Evolutionary conservation across 495 filamentous ascomycete genomes (phyloP), one percentile per base, ranked within the genome.

Genomic region (Aspergillus cavernicola): DNA sequence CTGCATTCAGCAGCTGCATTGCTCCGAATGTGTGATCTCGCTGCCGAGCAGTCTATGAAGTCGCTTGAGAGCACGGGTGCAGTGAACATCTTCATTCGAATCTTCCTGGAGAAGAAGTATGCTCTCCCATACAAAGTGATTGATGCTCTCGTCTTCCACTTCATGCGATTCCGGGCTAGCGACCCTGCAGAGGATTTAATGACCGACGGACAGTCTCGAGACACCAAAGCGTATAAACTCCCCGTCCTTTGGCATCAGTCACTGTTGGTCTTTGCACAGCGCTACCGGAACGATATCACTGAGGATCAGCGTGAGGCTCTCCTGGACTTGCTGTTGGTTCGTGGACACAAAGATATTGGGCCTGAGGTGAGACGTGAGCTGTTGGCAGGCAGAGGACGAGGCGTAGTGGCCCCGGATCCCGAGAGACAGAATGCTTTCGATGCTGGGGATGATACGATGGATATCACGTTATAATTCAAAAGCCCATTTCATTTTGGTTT

Each of bases 81-180:
- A 9, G 91, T 91, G 19, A 96, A 96, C 67, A 85, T 92, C 37
- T 92, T 97, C 73, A 95, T 99, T 66, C 86, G 87, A 53, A 82
- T 86, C 15, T 82, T 99, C 46, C 73, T 99, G 10, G 92, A 97
- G 72, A 99, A 99, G 80, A 90, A 90, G 61, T 97, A 99, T 59
- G 93, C 93, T 1, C 77, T 98, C 18, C 93, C 93, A 26, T 96
- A 87, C 73, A 91, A 95, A 68, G 92, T 95, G 20, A 84, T 98
- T 16, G 93, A 98, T 60, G 85, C 90, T 19, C 75, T 97, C 6
- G 95, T 97, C 13, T 97, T 97, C 72, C 92, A 97, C 70, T 98
- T 97, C 67, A 68, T 96, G 57, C 85, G 93, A 15, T 97, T 97
- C 72, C 82, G 87, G 31, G 82, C 75, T 26, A 72, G 73, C 3